A percentile compares a stretch with the other conserved stretches of the same genome.
phyloP scores from a whole-genome alignment of 2,329 filamentous ascomycete genomes.

The Aspergillus candidus region DNA sequence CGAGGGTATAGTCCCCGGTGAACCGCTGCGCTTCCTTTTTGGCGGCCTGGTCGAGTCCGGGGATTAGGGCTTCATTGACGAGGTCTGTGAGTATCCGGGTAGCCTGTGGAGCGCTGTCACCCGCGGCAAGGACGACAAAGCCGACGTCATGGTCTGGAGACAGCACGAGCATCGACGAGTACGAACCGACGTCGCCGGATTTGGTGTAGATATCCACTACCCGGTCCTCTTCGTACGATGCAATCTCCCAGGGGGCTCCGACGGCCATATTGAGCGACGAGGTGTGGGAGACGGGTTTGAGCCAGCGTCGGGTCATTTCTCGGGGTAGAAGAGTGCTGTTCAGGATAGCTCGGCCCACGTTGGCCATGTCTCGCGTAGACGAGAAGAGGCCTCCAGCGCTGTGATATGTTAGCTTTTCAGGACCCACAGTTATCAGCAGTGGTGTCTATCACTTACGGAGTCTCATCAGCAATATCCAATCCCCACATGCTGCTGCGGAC shows the following conservation, averaged over 20 bases:
- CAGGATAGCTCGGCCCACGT: slow-evolving; percentile 42
- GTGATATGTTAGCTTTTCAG: background rate
- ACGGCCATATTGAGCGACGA: slow-evolving; percentile 35
- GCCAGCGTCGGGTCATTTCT: slow-evolving; percentile 39
- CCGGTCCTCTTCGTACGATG: no score
- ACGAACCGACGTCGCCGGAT: slow-evolving; percentile 19
- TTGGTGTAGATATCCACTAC: slow-evolving; percentile 15
- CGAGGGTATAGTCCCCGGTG: slow-evolving; percentile 13
- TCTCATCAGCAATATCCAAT: slow-evolving; percentile 35
- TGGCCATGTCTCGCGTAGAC: slow-evolving; percentile 37
- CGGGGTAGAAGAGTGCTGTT: slow-evolving; percentile 31
- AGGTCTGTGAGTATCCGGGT: slow-evolving; percentile 12
- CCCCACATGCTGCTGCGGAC: slow-evolving; percentile 26
- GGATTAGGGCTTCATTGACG: slow-evolving; percentile 10
- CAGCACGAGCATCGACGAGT: slow-evolving; percentile 19
- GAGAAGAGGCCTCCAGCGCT: slow-evolving; percentile 43
- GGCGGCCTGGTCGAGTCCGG: slow-evolving; percentile 17
- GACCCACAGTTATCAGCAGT: no score
- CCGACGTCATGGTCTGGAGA: slow-evolving; percentile 22
- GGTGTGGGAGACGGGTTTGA: slow-evolving; percentile 38
- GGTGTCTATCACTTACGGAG: slow-evolving; percentile 29
- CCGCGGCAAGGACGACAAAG: slow-evolving; percentile 19
- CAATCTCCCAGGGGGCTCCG: slow-evolving; percentile 43
- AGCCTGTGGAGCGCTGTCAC: slow-evolving; percentile 5
- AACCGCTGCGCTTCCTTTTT: slow-evolving; percentile 17